These are phyloP conservation scores for Beta corolliflora DNA, from an alignment of 179 eudicot genomes.

Conservation along the genomic window DNA sequence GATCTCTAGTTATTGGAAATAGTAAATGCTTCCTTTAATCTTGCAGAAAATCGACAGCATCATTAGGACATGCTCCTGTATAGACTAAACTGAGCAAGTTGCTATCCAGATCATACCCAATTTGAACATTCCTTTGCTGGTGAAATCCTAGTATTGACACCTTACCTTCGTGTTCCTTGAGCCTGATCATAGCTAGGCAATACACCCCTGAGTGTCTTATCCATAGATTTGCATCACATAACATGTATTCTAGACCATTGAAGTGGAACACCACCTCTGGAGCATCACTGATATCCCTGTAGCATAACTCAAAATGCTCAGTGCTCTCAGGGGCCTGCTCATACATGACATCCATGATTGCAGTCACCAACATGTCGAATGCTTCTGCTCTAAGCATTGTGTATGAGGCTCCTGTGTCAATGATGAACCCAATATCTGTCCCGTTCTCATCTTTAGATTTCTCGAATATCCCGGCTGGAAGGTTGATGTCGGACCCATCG, in stretches of 20 bases:
- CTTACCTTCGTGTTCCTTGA: constrained; percentile 25
- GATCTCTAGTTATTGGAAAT: not conserved
- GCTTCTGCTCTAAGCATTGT: constrained; percentile 33
- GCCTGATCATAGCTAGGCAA: constrained; percentile 34
- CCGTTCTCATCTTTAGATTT: constrained; percentile 16
- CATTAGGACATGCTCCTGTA: constrained; percentile 38
- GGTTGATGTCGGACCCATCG: constrained; percentile 27
- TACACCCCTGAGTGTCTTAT: constrained; percentile 25
- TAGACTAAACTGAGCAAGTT: constrained; percentile 34
- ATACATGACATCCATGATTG: constrained; percentile 29
- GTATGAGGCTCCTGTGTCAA: constrained; percentile 36
- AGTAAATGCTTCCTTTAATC: not conserved
- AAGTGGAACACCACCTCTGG: constrained; percentile 39
- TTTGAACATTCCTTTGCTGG: constrained; percentile 38
- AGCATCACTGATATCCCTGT: constrained; percentile 32
- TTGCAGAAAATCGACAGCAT: constrained; percentile 31
- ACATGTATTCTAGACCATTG: constrained; percentile 31
- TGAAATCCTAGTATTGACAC: constrained; percentile 33
- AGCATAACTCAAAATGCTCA: constrained; percentile 28
- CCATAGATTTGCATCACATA: constrained; percentile 40
- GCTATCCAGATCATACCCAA: constrained; percentile 32
- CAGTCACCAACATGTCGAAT: constrained; percentile 26
- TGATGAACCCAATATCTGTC: constrained; percentile 19
- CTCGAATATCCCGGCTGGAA: constrained; percentile 28
- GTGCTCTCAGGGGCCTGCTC: constrained; percentile 26